A percentile compares a stretch with the other conserved stretches of the same genome.
Conservation (phyloP, 1,139 yeast species). For the Sugiyamaella sp. region DNA sequence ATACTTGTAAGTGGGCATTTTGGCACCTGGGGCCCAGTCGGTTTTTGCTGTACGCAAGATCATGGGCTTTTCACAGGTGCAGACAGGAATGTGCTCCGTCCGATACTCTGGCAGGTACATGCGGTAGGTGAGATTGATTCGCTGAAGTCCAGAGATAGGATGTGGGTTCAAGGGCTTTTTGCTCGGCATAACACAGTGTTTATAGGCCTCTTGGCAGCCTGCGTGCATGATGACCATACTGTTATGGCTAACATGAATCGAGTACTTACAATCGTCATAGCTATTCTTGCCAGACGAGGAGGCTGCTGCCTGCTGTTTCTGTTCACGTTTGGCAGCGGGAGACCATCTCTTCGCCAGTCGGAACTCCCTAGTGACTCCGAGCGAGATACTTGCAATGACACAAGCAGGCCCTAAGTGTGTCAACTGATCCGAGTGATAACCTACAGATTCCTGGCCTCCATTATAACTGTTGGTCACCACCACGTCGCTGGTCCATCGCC, state of each 20-base stretch:
- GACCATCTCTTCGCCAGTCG: constrained; percentile 42
- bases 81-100: constrained; percentile 50
- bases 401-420: constrained; percentile 73
- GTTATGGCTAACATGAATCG: constrained; percentile 66
- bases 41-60: constrained; percentile 41
- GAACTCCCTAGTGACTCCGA: constrained; percentile 71
- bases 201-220: constrained; percentile 73
- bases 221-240: constrained; percentile 70
- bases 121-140: constrained; percentile 69
- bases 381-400: constrained; percentile 61
- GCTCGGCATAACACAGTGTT: constrained; percentile 56
- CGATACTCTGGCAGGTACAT: constrained; percentile 48
- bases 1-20: constrained; percentile 36
- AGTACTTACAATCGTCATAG: constrained; percentile 44
- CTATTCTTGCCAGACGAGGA: not conserved
- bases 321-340: constrained; percentile 35
- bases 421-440: constrained; percentile 74
- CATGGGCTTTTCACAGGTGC: constrained; percentile 54
- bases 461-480: constrained; percentile 62
- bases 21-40: constrained; percentile 17
- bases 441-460: constrained; percentile 54
- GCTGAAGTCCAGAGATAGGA: constrained; percentile 50
- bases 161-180: constrained; percentile 45
- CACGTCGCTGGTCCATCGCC: constrained; percentile 55
- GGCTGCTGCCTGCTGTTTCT: not conserved